Base-by-base conservation (phyloP, 208 protist species). In the Acanthamoeba sp. region DNA sequence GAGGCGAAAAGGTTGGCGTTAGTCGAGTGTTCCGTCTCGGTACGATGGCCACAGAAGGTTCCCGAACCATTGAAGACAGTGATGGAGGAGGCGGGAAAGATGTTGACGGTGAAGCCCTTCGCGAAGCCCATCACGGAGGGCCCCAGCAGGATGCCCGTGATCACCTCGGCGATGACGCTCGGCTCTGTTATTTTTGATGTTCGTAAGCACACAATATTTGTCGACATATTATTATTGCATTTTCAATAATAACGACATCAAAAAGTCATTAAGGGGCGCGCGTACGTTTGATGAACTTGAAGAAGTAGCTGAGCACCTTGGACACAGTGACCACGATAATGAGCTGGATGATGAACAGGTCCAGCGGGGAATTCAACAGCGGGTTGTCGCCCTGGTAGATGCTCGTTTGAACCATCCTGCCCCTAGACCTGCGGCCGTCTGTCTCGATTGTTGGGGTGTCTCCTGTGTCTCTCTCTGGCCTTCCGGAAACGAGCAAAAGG, bases 141-240 rank as follows among this genome's bases (percentile, higher is more conserved):
- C 50, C 95, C 95, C 29, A 96, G 88, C 24, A 96, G 18, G 93
- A 96, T 96, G 89, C 95, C 95, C 27, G 95, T 94, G 29, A 96
- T 94, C 76, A 96, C 95, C 69, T 96, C 95, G 12, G 92, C 64
- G 52, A 96, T 96, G 18, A 96, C 95, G 69, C 78, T 55, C 34
- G 95, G 95, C 78, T 96, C 95, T 96, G n/a, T 85, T 50, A 1
- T 20, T 50, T 20, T 50, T 50, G 5, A 59, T 59, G 2, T 59
- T 59, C 55, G 22, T 20, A 4, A n/a, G 2, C 12, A 59, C 22
- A 59, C 6, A 59, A 27, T 20, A 1, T 14, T 14, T 48, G 42
- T 48, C 10, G 42, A 10, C 3, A 10, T 48, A 14, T 48, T 48
- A 48, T 14, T 48, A 48, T 48, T 14, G 3, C 10, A 10, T 48